Conservation (phyloP, 345 rosid genomes). For the Barbarea vulgaris region DNA sequence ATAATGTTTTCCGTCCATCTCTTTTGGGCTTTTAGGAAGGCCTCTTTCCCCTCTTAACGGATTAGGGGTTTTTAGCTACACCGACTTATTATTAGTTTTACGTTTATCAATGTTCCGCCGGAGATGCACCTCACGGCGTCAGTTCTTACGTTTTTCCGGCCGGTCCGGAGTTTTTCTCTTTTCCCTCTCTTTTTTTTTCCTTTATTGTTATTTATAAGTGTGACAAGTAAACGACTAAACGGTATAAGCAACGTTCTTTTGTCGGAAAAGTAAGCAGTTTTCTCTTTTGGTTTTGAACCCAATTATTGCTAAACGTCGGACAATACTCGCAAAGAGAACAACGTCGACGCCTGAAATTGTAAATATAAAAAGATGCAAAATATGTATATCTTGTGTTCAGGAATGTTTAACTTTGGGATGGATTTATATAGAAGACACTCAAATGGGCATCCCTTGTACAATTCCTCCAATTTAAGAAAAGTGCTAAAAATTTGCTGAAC, state of each 20-base stretch:
- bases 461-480: no score
- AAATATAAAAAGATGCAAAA: not conserved
- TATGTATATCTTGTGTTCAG: not conserved
- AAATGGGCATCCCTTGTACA: not conserved
- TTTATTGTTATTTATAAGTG: not conserved
- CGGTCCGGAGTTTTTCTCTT: not conserved
- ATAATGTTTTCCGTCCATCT: not conserved
- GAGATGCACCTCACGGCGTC: conserved; percentile 18
- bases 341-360: not conserved
- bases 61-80: not conserved
- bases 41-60: not conserved
- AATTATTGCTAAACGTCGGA: not conserved
- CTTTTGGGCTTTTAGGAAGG: conserved; percentile 18
- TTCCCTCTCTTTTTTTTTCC: not conserved
- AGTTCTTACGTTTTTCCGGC: conserved; percentile 4
- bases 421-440: no score
- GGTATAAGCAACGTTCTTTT: not conserved
- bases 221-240: not conserved
- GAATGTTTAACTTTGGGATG: not conserved
- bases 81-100: not conserved
- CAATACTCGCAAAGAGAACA: not conserved
- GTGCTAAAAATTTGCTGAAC: no score
- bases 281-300: not conserved
- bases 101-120: conserved; percentile 23
- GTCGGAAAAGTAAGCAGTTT: not conserved